Conservation (phyloP, 345 rosid species). For the Moricandia arvensis region DNA sequence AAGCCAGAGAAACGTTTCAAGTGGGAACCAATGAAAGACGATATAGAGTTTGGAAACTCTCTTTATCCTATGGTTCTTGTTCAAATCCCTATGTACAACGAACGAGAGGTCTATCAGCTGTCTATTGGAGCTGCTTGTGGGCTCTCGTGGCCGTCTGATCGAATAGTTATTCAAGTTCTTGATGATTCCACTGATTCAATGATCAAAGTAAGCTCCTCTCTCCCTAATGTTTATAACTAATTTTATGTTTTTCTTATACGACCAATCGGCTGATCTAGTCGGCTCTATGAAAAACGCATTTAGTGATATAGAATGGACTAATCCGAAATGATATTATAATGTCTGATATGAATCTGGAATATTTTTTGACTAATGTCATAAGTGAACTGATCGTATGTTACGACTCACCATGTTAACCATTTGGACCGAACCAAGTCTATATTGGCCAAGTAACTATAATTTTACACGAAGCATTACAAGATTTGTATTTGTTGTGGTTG, state of each 20-base stretch:
- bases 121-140: constrained; percentile 98
- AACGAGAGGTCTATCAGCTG: constrained; percentile 86
- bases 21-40: constrained; percentile 85
- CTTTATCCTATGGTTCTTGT: constrained; percentile 85
- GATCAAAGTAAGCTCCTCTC: constrained; percentile 55
- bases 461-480: background rate
- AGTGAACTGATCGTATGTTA: too few relatives aligned
- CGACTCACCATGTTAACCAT: too few relatives aligned
- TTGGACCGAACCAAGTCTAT: too few relatives aligned
- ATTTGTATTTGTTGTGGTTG: background rate
- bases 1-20: constrained; percentile 79
- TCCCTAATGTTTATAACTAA: background rate
- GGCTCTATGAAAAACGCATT: too few relatives aligned
- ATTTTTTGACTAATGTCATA: too few relatives aligned
- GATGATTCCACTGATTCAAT: constrained; percentile 93
- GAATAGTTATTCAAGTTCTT: constrained; percentile 82
- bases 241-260: too few relatives aligned
- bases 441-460: too few relatives aligned
- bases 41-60: constrained; percentile 77
- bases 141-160: constrained; percentile 95
- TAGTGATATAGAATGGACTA: too few relatives aligned
- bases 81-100: constrained; percentile 98
- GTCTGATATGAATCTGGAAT: too few relatives aligned
- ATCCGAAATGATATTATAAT: too few relatives aligned
- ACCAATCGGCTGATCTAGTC: too few relatives aligned